Evolutionary conservation across 2,329 filamentous ascomycete genomes (phyloP).

Genomic region (Cladosporium sp.): DNA sequence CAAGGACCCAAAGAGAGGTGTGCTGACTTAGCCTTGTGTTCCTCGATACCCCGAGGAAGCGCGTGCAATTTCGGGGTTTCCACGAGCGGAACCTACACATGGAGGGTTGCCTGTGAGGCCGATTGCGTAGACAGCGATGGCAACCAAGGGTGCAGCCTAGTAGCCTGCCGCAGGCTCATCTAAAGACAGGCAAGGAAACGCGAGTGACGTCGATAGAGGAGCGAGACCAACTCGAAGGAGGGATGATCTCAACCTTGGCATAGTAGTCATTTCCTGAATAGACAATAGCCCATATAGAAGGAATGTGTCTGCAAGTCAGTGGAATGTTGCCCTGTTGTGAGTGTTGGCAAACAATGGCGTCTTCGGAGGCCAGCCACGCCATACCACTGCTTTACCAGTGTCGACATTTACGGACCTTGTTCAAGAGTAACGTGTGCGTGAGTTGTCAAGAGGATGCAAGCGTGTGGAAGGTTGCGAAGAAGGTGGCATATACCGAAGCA

Average conservation of each 20-base stretch:
- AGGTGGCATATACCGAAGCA: conserved; percentile 21
- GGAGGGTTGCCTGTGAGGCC: conserved; percentile 11
- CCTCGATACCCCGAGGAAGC: conserved; percentile 22
- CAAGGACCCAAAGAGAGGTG: conserved; percentile 16
- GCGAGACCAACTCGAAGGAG: conserved; percentile 2
- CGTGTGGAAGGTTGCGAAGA: conserved; percentile 18
- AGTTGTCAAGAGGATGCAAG: conserved; percentile 10
- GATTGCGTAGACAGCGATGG: conserved; percentile 9
- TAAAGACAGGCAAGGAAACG: conserved; percentile 10
- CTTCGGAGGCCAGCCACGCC: background rate
- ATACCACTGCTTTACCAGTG: background rate
- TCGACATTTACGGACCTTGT: background rate
- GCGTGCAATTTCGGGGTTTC: conserved; percentile 27
- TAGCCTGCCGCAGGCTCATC: conserved; percentile 4
- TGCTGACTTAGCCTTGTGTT: conserved; percentile 32
- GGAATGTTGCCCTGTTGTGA: conserved; percentile 7
- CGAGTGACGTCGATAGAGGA: conserved; percentile 6
- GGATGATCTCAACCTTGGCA: conserved; percentile 5
- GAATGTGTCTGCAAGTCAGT: conserved; percentile 13
- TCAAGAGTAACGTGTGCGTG: background rate
- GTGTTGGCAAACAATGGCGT: conserved; percentile 10
- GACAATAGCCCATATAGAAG: conserved; percentile 6
- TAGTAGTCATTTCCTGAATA: conserved; percentile 9
- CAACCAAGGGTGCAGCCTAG: background rate
- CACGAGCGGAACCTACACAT: conserved; percentile 8